Evolutionary conservation across 1,139 yeast genomes (phyloP).

Genomic region (Magnusiomyces tetraspermus): DNA sequence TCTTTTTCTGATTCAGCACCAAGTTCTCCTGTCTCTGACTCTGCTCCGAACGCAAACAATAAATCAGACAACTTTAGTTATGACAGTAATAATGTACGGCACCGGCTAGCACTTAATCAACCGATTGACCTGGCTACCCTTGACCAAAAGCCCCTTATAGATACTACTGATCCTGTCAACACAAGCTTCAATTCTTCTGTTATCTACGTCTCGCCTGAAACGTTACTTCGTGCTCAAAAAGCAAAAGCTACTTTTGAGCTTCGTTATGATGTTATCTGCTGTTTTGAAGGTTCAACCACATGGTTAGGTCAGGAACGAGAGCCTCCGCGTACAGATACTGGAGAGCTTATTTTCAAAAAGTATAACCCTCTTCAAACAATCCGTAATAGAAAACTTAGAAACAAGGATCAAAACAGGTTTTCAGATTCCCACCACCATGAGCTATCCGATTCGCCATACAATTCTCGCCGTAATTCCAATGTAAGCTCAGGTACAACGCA

Average conservation of each 20-base stretch:
- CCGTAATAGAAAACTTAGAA: neutral
- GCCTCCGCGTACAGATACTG: neutral
- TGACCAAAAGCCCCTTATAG: neutral
- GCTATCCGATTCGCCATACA: neutral
- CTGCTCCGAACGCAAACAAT: neutral
- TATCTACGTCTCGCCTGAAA: conserved; percentile 3
- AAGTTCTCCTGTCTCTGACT: neutral
- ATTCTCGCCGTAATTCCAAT: neutral
- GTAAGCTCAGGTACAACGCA: neutral
- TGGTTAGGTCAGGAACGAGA: conserved; percentile 3
- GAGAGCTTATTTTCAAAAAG: neutral
- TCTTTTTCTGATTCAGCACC: neutral
- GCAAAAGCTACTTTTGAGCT: conserved; percentile 3
- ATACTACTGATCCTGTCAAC: neutral
- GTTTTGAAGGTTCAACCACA: neutral
- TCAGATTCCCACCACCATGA: neutral
- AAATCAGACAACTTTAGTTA: neutral
- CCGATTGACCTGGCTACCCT: neutral
- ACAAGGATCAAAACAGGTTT: neutral
- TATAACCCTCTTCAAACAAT: conserved; percentile 8
- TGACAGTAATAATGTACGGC: neutral
- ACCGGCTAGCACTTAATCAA: neutral
- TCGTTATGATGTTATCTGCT: neutral
- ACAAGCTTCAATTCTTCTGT: neutral
- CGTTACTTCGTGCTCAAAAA: conserved; percentile 3